Evolutionary conservation across 2,329 filamentous ascomycete species (phyloP), one percentile per base, ranked within the genome.

Genomic region (Ceratocystis destructans): DNA sequence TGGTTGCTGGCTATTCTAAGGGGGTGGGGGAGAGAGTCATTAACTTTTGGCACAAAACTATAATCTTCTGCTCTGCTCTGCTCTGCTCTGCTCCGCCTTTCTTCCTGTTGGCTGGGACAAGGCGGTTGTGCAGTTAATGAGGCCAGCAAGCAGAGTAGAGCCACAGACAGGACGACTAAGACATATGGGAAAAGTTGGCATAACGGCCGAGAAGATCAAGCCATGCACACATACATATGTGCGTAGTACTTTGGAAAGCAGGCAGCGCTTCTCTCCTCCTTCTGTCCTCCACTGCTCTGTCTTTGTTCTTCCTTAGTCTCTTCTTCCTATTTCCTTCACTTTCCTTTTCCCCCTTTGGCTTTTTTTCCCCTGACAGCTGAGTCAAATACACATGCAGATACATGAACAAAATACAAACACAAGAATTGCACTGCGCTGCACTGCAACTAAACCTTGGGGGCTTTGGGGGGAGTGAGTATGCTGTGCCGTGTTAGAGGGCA

Each of bases 361-460:
- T 25, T 57, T 57, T 57, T 25, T 25, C 53, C 53, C 53, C 53
- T 57, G 53, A 12, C 50, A 55, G 50, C 50, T 55, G 50, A 55
- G 50, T 55, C 50, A 55, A 50, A 50, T n/a, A 50, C 46, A n/a
- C 17, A 50, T n/a, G n/a, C 33, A 37, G 33, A 37, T 37, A 37
- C 33, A 37, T 37, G 1, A 37, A 37, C 33, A 37, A 8, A 37
- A 37, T 37, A 37, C 33, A 37, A 37, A 12, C 33, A 37, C 33
- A 37, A 37, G 33, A 37, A 10, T 8, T 37, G 10, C 33, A 8
- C 33, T 33, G 33, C 31, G 7, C 33, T 37, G 7, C 33, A 37
- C 33, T 37, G 33, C 33, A 37, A 37, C 33, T 37, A 10, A 10
- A 3, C 33, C 33, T 37, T 37, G 10, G 10, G 33, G 33, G 33